phyloP scores from a whole-genome alignment of 176 grass and related monocot species.

The Carex littledalei region DNA sequence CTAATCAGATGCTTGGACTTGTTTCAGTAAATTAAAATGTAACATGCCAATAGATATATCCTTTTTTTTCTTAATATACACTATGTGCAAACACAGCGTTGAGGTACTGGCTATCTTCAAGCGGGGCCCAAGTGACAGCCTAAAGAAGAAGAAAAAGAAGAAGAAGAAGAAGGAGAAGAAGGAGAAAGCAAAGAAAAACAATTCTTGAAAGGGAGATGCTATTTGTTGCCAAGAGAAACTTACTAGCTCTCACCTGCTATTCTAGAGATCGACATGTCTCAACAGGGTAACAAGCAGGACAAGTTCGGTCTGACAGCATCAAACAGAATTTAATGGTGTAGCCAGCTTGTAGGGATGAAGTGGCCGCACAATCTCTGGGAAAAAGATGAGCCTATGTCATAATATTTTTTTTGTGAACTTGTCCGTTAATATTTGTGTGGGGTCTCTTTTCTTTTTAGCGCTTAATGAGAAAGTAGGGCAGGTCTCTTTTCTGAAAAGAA shows the following conservation, averaged over 20 bases:
- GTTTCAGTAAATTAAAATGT: background rate
- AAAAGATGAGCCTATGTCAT: background rate
- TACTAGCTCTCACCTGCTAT: background rate
- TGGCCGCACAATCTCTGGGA: background rate
- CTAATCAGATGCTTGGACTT: background rate
- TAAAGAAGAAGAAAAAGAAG: constrained; percentile 77
- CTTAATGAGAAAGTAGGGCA: background rate
- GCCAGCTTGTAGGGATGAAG: background rate
- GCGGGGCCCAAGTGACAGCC: constrained; percentile 38
- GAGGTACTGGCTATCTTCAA: constrained; percentile 84
- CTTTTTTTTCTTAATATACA: background rate
- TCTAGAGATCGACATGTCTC: background rate
- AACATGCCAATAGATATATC: background rate
- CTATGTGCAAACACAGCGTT: constrained; percentile 42
- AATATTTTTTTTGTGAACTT: background rate
- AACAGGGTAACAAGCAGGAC: background rate
- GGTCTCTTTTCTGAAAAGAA: background rate
- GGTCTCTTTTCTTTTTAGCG: background rate
- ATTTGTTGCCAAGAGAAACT: constrained; percentile 6
- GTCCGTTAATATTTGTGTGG: background rate
- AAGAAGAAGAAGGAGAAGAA: constrained; percentile 51
- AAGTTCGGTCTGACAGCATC: background rate
- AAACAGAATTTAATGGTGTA: background rate
- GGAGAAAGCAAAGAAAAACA: constrained; percentile 39
- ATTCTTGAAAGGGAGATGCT: background rate